Conservation (phyloP, 2,329 filamentous ascomycete genomes). For the Ceratocystiopsis minuta region DNA sequence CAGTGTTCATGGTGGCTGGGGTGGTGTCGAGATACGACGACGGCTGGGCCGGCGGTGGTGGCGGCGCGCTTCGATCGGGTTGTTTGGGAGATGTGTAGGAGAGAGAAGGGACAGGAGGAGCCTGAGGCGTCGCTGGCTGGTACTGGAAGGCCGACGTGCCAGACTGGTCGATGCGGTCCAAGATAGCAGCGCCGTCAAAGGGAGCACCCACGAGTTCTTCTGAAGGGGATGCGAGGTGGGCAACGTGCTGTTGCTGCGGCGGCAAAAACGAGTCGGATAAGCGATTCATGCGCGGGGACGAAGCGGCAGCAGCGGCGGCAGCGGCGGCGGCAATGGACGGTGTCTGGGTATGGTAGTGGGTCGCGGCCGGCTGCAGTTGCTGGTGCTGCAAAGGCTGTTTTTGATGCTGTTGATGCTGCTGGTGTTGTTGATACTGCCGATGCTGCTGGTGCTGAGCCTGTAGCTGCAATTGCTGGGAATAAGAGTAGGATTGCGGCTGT, state of each 20-base stretch:
- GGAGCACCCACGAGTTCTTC: conserved; percentile 47
- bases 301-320: no score
- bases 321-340: no score
- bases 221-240: conserved; percentile 24
- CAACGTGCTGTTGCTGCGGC: no score
- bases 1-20: conserved; percentile 42
- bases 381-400: conserved; percentile 10
- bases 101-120: not conserved
- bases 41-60: conserved; percentile 26
- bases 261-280: no score
- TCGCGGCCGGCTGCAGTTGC: not conserved
- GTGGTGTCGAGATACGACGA: conserved; percentile 18
- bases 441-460: conserved; percentile 1
- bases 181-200: conserved; percentile 44
- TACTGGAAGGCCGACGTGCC: conserved; percentile 11
- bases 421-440: conserved; percentile 7
- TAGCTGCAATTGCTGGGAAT: conserved; percentile 1
- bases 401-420: conserved; percentile 5
- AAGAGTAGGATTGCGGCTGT: no score
- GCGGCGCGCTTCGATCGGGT: conserved; percentile 11
- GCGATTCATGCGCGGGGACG: no score
- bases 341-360: not conserved
- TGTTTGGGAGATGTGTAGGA: no score
- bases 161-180: conserved; percentile 37
- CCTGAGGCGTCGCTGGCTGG: conserved; percentile 16